Evolutionary conservation across 371 early-diverging fungal genomes (phyloP).

Genomic region (Mortierella sp.): DNA sequence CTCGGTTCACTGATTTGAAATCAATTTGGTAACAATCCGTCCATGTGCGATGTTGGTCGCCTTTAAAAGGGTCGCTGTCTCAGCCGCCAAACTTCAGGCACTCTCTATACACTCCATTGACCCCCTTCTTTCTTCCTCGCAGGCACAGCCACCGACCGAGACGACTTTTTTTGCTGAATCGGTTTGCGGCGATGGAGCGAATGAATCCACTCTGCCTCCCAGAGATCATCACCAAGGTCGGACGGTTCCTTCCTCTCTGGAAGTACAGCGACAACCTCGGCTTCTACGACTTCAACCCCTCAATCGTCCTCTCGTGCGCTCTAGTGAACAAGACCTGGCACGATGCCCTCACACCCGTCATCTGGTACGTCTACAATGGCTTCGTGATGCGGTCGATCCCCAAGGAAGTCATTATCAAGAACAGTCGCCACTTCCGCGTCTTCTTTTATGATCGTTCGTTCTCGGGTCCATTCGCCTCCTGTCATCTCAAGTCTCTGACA

Average conservation of each 20-base stretch:
- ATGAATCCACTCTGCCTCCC: conserved; percentile 37
- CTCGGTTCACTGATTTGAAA: not conserved
- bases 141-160: not conserved
- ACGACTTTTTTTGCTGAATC: not conserved
- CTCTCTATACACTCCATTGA: conserved; percentile 1
- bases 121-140: not conserved
- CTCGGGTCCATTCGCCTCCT: conserved; percentile 17
- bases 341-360: conserved; percentile 32
- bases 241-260: conserved; percentile 44
- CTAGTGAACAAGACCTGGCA: conserved; percentile 43
- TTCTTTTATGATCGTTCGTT: conserved; percentile 38
- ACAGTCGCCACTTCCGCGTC: conserved; percentile 31
- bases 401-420: conserved; percentile 24
- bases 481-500: conserved; percentile 20
- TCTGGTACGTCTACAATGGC: conserved; percentile 45
- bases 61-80: too few relatives aligned
- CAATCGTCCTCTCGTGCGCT: conserved; percentile 22
- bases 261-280: conserved; percentile 37
- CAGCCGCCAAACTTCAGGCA: not conserved
- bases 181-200: conserved; percentile 1
- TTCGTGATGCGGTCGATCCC: conserved; percentile 39
- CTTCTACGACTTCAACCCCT: conserved; percentile 44
- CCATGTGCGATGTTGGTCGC: not conserved
- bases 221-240: conserved; percentile 41
- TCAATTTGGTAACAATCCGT: not conserved